These are phyloP conservation scores for Discostella stelligeroides DNA, from an alignment of 108 stramenopile species.

Conservation along the genomic window DNA sequence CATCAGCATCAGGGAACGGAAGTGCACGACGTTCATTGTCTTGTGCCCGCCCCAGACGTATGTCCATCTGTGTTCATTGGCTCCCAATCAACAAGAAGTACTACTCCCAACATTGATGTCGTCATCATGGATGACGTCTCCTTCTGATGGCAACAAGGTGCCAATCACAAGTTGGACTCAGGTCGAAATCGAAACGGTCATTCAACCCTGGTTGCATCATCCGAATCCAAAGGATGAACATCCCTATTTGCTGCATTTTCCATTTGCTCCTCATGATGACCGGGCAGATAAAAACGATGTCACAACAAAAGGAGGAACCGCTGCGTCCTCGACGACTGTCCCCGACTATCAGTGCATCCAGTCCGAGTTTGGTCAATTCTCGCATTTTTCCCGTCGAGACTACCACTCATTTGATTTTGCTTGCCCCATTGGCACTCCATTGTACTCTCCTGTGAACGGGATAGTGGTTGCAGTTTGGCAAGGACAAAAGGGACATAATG, in stretches of 20 bases:
- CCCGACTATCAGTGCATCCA: conserved; percentile 77
- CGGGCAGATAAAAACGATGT: too few relatives aligned
- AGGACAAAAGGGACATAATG: conserved; percentile 37
- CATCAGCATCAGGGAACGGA: conserved; percentile 9
- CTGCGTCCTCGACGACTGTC: conserved; percentile 19
- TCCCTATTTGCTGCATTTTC: conserved; percentile 59
- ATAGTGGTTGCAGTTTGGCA: conserved; percentile 64
- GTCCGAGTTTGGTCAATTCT: conserved; percentile 78
- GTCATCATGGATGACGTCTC: not conserved
- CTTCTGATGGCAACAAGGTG: not conserved
- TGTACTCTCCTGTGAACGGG: conserved; percentile 75
- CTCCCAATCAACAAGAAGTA: conserved; percentile 22
- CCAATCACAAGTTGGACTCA: conserved; percentile 44
- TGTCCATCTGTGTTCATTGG: conserved; percentile 67
- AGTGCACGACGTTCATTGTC: conserved; percentile 79
- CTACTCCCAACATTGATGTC: too few relatives aligned
- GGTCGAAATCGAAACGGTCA: conserved; percentile 75
- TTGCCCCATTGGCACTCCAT: conserved; percentile 81
- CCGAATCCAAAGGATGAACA: conserved; percentile 68
- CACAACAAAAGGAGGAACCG: too few relatives aligned
- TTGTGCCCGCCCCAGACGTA: conserved; percentile 77
- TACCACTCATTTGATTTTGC: conserved; percentile 85
- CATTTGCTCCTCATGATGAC: conserved; percentile 45
- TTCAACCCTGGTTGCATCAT: conserved; percentile 69
- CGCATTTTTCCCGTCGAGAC: conserved; percentile 89